These are phyloP conservation scores for Aspergillus cristatus DNA, from an alignment of 495 filamentous ascomycete species.

Conservation along the genomic window DNA sequence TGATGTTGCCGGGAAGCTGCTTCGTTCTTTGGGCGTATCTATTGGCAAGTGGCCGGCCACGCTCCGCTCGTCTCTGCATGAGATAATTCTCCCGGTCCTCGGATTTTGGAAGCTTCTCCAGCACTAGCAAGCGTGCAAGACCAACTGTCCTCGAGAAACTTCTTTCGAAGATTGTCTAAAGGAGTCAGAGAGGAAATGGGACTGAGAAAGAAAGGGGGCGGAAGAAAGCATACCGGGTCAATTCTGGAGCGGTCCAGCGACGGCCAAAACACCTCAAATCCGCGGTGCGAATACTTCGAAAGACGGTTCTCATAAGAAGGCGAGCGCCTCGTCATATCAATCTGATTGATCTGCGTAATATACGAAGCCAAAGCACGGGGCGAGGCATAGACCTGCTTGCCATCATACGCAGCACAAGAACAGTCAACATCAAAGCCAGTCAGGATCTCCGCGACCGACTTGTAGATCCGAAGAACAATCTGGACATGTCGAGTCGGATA, in stretches of 20 bases:
- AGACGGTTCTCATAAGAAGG: constrained; percentile 80
- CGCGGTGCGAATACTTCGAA: constrained; percentile 77
- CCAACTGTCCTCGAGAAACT: constrained; percentile 65
- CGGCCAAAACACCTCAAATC: constrained; percentile 74
- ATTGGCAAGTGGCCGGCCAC: constrained; percentile 47
- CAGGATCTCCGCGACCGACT: constrained; percentile 69
- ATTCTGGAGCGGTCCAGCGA: constrained; percentile 60
- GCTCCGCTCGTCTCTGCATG: constrained; percentile 54
- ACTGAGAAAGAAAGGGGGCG: too few relatives aligned
- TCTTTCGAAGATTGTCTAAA: constrained; percentile 66
- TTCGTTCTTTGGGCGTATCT: constrained; percentile 10
- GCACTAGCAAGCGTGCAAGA: constrained; percentile 68
- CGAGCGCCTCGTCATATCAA: constrained; percentile 69
- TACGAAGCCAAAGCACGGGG: constrained; percentile 65
- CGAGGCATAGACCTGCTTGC: constrained; percentile 61
- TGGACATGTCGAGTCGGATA: constrained; percentile 75
- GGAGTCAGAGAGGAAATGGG: background rate
- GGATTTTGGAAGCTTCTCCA: constrained; percentile 63
- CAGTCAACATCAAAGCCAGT: constrained; percentile 83
- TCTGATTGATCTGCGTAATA: constrained; percentile 68
- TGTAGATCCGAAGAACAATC: constrained; percentile 78
- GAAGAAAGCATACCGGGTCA: constrained; percentile 45
- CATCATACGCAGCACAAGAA: constrained; percentile 70
- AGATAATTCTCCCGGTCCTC: constrained; percentile 57
- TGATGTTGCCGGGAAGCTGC: constrained; percentile 50